Percentiles rank a stretch among this genome's conserved stretches.
These are phyloP conservation scores for Cruciata laevipes DNA, from an alignment of 257 asterid genomes.

Conservation along the genomic window DNA sequence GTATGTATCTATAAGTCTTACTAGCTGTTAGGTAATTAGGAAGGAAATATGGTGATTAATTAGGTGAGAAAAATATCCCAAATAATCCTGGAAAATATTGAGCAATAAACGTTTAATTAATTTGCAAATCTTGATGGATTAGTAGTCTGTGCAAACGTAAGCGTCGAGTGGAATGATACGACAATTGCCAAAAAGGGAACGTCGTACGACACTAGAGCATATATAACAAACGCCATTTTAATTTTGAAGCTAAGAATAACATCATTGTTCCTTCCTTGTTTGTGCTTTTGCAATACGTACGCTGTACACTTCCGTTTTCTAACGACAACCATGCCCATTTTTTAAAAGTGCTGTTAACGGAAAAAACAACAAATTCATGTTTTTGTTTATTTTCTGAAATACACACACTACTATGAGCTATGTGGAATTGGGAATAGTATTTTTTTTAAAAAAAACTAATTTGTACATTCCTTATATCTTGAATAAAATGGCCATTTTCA, in stretches of 20 bases:
- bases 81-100: neutral
- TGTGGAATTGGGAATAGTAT: too few relatives aligned
- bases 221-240: too few relatives aligned
- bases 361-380: neutral
- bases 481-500: neutral
- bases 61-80: neutral
- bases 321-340: neutral
- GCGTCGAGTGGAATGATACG: neutral
- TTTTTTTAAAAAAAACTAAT: too few relatives aligned
- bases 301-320: neutral
- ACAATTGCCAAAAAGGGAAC: neutral
- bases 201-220: neutral
- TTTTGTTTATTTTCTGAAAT: neutral
- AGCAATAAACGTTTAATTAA: too few relatives aligned
- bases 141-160: too few relatives aligned
- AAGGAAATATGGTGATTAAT: neutral
- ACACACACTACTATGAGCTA: too few relatives aligned
- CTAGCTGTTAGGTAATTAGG: conserved; percentile 2
- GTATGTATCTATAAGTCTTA: too few relatives aligned
- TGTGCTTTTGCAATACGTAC: neutral
- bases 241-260: neutral
- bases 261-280: neutral
- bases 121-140: neutral
- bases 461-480: too few relatives aligned
- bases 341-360: neutral